Evolutionary conservation across 129 eudicot genomes (phyloP), one percentile per base, ranked within the genome.

Genomic region (Arctium lappa): DNA sequence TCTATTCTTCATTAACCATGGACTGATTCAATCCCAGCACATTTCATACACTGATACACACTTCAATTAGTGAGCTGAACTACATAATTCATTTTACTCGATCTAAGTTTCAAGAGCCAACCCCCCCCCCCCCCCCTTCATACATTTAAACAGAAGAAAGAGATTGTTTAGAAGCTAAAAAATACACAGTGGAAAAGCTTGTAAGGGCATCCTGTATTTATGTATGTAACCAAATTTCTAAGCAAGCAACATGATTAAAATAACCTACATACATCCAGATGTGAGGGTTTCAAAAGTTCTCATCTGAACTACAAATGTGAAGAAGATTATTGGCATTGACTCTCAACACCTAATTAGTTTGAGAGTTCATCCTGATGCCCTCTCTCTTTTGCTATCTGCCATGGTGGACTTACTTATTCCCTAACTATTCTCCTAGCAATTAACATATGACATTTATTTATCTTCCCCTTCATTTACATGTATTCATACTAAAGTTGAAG

Each of bases 191-290:
- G 56, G 16, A 46, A 46, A 46, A 46, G 3, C 56, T 46, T 46
- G 56, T 10, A 44, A 44, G 2, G 11, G 53, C 13, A 44, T 44
- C 53, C 53, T 46, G 16, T 46, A 46, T 46, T 46, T 46, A 46
- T 46, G 56, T 46, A 10, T 46, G 0, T 46, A 46, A 46, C 12
- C 12, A 44, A 46, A 46, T 3, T 46, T 10, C 12, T 46, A 9
- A 13, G 46, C 56, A 46, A 12, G 42, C 12, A 74, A 15, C 37
- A 11, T 10, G 27, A 75, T 11, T 46, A 29, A 46, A 75, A 37
- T 75, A 44, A 75, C 66, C 68, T 75, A 75, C 39, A 44, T 46
- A 36, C 31, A 75, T 46, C 68, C 79, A 75, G n/a, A 75, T 6
- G 33, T 31, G 30, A 11, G 15, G 10, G 65, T 29, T 44, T 27